A percentile compares a stretch with the other conserved stretches of the same genome.
These are phyloP conservation scores for Sporothrix brunneoviolacea DNA, from an alignment of 2,329 filamentous ascomycete genomes.

Conservation along the genomic window DNA sequence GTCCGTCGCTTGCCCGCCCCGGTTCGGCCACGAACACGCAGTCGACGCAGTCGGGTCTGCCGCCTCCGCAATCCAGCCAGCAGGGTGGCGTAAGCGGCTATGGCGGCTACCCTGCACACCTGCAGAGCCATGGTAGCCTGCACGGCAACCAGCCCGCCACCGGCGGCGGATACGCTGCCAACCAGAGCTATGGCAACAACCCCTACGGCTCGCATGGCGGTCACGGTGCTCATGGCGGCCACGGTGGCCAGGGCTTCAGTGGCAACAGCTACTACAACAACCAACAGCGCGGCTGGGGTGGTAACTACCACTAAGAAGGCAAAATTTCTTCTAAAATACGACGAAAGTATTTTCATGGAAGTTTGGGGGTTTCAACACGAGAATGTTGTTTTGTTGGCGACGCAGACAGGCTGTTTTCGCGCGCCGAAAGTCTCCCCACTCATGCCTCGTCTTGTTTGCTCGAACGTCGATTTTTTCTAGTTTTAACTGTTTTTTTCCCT, in stretches of 20 bases:
- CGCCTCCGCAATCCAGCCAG: slow-evolving; percentile 47
- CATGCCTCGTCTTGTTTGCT: neutral
- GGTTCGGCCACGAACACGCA: slow-evolving; percentile 51
- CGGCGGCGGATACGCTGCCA: slow-evolving; percentile 45
- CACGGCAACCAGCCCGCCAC: slow-evolving; percentile 42
- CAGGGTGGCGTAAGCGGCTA: slow-evolving; percentile 47
- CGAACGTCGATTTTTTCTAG: neutral
- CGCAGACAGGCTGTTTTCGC: no score
- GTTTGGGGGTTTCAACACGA: neutral
- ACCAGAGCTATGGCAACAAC: slow-evolving; percentile 46
- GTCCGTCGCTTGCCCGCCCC: slow-evolving; percentile 51
- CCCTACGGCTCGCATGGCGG: slow-evolving; percentile 49
- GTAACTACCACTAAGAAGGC: slow-evolving; percentile 43
- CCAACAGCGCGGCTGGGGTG: slow-evolving; percentile 51
- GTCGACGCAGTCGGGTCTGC: slow-evolving; percentile 47
- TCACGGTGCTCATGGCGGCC: slow-evolving; percentile 39
- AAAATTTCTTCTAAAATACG: neutral
- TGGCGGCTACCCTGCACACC: slow-evolving; percentile 48
- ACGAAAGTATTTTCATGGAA: no score
- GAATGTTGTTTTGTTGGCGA: no score
- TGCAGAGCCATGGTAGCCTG: slow-evolving; percentile 44
- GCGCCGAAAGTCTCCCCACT: no score
- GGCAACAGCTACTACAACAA: slow-evolving; percentile 43
- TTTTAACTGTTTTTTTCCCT: neutral
- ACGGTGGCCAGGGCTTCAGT: slow-evolving; percentile 42